Base-by-base conservation (phyloP, 768 basidiomycete species). In the Clavulina sp. region DNA sequence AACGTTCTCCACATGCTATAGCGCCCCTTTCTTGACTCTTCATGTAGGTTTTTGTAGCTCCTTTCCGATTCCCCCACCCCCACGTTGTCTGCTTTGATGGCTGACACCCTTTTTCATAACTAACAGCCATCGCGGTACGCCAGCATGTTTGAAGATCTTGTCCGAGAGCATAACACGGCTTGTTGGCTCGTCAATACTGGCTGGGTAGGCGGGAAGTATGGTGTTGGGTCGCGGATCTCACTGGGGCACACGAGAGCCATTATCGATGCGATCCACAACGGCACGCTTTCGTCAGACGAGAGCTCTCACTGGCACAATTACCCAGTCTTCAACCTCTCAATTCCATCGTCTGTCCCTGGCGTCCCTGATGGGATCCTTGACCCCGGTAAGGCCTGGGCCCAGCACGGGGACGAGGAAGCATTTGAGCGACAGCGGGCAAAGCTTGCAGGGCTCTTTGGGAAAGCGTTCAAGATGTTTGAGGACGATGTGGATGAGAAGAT, bases 121-220 rank as follows among this genome's bases (percentile, higher is more conserved):
- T 30, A 28, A 49, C 19, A 58, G 81, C 91, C 91, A 41, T 77
- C 84, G 31, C 83, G 91, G 56, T 99, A 99, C 67, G 93, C 95
- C 38, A 75, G 81, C 66, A 99, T 99, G 95, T 73, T 99, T 58
- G 89, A 92, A 0, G 82, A 88, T 58, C 79, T 84, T 60, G 96
- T 99, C 91, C 68, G 80, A 52, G 76, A 80, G 66, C 73, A 84
- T 70, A 75, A 85, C 52, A 88, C 91, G 59, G 68, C 91, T 66
- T 95, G 92, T 73, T 99, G 89, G 88, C 74, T 97, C 63, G 84
- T 99, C 77, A 97, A 99, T 80, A 99, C 93, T 2, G 93, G 86
- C 55, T 92, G 87, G 87, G 82, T 86, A 49, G 82, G 86, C 52
- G 93, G 93, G 65, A 88, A 87, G 66, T 99, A 79, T 65, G 93